Percentiles rank a stretch among this genome's conserved stretches.
Conservation (phyloP, 1,284 basidiomycete species). For the Rhodotorula sp. region DNA sequence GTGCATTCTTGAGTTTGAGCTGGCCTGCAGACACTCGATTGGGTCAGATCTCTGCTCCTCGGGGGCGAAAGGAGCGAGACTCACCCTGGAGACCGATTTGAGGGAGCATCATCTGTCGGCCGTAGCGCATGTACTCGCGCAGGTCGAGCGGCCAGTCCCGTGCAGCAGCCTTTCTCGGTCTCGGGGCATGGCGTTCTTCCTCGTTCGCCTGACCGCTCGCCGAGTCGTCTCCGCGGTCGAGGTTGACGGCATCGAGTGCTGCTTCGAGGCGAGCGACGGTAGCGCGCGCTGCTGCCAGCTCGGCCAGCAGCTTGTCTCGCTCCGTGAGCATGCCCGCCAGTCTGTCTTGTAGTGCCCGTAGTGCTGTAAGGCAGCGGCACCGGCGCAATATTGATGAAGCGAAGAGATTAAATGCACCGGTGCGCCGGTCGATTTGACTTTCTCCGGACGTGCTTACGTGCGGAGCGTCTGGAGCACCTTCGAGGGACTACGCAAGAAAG, state of each 20-base stretch:
- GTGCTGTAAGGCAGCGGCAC: too few species aligned
- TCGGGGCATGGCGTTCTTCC: not conserved
- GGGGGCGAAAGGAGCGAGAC: not conserved
- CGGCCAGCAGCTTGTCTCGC: not conserved
- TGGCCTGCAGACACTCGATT: constrained; percentile 64
- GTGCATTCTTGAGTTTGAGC: constrained; percentile 69
- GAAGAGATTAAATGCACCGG: too few species aligned
- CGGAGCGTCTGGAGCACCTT: too few species aligned
- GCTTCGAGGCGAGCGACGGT: constrained; percentile 21
- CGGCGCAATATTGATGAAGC: too few species aligned
- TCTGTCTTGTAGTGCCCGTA: too few species aligned
- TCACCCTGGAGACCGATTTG: constrained; percentile 79
- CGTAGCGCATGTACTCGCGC: constrained; percentile 83
- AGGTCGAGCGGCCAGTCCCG: constrained; percentile 46
- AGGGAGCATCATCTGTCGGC: constrained; percentile 93
- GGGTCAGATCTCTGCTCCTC: not conserved
- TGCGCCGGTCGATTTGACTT: too few species aligned
- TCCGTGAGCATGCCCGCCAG: too few species aligned
- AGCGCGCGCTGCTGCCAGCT: constrained; percentile 5
- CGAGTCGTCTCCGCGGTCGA: not conserved
- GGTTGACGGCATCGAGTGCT: constrained; percentile 2
- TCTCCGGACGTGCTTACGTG: not conserved
- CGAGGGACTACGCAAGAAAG: too few species aligned
- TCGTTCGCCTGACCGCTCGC: too few species aligned
- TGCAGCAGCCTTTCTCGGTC: not conserved